Percentiles rank a stretch among this genome's conserved stretches.
Conservation (phyloP, 116 monocot genomes). For the Dioscorea cayenensis region DNA sequence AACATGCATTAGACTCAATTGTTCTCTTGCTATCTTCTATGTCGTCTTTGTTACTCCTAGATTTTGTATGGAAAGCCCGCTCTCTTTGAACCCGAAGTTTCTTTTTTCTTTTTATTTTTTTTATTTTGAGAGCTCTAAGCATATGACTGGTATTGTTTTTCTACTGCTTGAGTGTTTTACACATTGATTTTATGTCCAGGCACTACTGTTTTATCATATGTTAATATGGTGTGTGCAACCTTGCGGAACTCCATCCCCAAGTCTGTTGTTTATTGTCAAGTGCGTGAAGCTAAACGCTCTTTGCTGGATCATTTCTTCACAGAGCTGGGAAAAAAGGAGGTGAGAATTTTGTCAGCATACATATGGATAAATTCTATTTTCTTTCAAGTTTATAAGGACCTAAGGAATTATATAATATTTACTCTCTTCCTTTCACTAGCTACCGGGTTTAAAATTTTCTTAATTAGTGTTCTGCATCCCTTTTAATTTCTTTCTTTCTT, state of each 20-base stretch:
- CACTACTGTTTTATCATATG: conserved; percentile 63
- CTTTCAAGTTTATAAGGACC: neutral
- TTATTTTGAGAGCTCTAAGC: no score
- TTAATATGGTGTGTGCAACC: conserved; percentile 65
- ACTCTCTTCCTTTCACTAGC: neutral
- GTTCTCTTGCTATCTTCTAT: no score
- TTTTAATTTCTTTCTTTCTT: no score
- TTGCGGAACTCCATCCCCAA: conserved; percentile 72
- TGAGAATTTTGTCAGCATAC: conserved; percentile 4
- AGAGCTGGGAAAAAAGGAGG: conserved; percentile 68
- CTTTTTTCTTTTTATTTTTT: no score
- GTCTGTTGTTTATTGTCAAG: conserved; percentile 68
- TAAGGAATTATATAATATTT: neutral
- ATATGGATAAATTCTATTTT: neutral
- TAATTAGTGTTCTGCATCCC: no score
- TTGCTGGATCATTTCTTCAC: conserved; percentile 71
- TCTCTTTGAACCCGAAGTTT: no score
- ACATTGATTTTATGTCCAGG: conserved; percentile 13
- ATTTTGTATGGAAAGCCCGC: no score
- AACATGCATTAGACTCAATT: no score
- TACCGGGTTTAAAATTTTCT: no score
- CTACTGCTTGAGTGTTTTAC: neutral
- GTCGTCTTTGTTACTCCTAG: no score
- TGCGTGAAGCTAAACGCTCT: conserved; percentile 54
- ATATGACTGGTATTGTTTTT: no score